These are phyloP conservation scores for Globisporangium paddicum DNA, from an alignment of 352 stramenopile genomes.

Conservation along the genomic window DNA sequence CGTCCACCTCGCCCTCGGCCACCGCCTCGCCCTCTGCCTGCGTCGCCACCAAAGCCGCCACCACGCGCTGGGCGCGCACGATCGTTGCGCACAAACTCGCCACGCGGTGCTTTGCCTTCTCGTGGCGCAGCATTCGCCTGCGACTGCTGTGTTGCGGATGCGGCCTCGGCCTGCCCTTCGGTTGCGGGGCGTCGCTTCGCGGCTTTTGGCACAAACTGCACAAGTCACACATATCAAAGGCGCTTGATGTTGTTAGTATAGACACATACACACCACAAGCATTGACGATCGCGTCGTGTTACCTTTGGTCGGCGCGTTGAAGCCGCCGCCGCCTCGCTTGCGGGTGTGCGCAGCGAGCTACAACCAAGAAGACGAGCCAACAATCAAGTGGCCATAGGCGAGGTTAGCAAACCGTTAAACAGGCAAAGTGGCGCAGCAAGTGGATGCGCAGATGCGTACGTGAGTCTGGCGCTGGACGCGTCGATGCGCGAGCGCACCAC, in stretches of 20 bases:
- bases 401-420: neutral
- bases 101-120: conserved; percentile 32
- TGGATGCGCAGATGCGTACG: conserved; percentile 24
- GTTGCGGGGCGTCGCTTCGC: conserved; percentile 41
- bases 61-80: conserved; percentile 17
- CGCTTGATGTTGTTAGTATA: neutral
- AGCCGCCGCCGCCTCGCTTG: conserved; percentile 21
- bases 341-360: conserved; percentile 57
- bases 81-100: conserved; percentile 39
- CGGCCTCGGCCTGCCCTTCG: conserved; percentile 20
- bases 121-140: conserved; percentile 13
- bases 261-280: neutral
- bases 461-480: conserved; percentile 58
- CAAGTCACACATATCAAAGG: neutral
- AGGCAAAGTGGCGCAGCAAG: neutral
- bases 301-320: conserved; percentile 55
- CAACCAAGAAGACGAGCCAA: neutral
- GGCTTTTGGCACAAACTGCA: conserved; percentile 73
- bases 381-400: neutral
- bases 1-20: conserved; percentile 43
- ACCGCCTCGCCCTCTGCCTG: conserved; percentile 34
- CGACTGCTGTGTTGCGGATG: conserved; percentile 5
- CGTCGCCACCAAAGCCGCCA: conserved; percentile 16
- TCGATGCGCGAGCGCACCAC: conserved; percentile 62
- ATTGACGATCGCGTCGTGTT: neutral